Conservation (phyloP, 2,329 filamentous ascomycete species). For the Dothideomycetes sp. region DNA sequence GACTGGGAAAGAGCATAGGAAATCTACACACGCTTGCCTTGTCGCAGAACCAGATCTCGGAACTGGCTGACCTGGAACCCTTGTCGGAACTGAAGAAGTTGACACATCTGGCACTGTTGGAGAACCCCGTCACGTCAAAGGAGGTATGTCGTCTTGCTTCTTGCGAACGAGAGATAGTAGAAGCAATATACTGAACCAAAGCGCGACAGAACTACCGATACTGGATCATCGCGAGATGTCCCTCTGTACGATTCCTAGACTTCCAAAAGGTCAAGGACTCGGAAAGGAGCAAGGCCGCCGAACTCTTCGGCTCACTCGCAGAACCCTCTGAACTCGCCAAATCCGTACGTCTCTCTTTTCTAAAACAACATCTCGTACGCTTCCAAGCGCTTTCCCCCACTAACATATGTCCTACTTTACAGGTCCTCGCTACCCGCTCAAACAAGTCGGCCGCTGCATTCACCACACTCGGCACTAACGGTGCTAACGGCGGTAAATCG, state of each 20-base stretch:
- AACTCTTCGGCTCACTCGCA: constrained; percentile 64
- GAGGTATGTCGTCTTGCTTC: constrained; percentile 59
- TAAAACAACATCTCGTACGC: not conserved
- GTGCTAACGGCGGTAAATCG: constrained; percentile 23
- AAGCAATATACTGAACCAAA: not conserved
- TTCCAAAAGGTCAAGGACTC: constrained; percentile 82
- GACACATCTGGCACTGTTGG: constrained; percentile 69
- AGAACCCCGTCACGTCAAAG: constrained; percentile 85
- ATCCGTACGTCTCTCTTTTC: constrained; percentile 38
- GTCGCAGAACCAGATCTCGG: constrained; percentile 67
- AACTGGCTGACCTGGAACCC: constrained; percentile 82
- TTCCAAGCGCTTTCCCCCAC: not conserved
- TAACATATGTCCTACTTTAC: constrained; percentile 17
- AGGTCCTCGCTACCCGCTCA: constrained; percentile 76
- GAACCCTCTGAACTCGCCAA: constrained; percentile 72
- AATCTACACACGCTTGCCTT: constrained; percentile 74
- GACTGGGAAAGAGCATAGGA: constrained; percentile 64
- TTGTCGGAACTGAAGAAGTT: constrained; percentile 57
- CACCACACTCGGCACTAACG: constrained; percentile 31
- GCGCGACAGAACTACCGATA: constrained; percentile 68
- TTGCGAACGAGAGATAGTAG: constrained; percentile 1
- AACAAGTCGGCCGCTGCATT: constrained; percentile 53
- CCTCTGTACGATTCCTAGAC: constrained; percentile 79
- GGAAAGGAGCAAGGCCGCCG: constrained; percentile 63
- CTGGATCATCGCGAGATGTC: constrained; percentile 82